Conservation (phyloP, 345 rosid species). For the Populus nigra region DNA sequence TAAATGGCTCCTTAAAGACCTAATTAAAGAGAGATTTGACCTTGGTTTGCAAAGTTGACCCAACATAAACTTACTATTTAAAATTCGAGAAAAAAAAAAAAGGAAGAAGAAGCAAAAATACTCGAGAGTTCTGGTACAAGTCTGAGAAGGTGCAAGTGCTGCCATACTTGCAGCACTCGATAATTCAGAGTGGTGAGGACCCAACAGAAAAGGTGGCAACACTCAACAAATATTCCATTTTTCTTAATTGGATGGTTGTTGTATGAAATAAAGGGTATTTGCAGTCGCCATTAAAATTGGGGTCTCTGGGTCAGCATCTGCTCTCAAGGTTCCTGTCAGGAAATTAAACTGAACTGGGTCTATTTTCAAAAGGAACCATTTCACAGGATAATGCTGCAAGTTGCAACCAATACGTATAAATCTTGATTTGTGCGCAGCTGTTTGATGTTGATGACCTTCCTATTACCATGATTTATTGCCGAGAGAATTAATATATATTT, state of each 20-base stretch:
- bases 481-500: neutral
- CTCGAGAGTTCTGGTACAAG: too few relatives aligned
- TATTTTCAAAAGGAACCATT: neutral
- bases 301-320: neutral
- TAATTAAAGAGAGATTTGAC: too few relatives aligned
- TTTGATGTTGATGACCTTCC: neutral
- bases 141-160: neutral
- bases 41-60: too few relatives aligned
- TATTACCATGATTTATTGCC: neutral
- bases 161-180: neutral
- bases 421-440: neutral
- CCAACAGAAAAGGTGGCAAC: neutral
- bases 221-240: neutral
- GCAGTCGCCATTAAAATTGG: constrained; percentile 8
- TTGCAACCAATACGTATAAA: too few relatives aligned
- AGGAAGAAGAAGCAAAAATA: too few relatives aligned
- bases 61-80: too few relatives aligned
- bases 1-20: too few relatives aligned
- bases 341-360: neutral
- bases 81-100: too few relatives aligned
- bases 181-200: neutral
- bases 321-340: neutral
- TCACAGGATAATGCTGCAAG: neutral
- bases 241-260: constrained; percentile 21
- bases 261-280: constrained; percentile 17